phyloP scores from a whole-genome alignment of 768 basidiomycete genomes.

The Hericium alpestre region DNA sequence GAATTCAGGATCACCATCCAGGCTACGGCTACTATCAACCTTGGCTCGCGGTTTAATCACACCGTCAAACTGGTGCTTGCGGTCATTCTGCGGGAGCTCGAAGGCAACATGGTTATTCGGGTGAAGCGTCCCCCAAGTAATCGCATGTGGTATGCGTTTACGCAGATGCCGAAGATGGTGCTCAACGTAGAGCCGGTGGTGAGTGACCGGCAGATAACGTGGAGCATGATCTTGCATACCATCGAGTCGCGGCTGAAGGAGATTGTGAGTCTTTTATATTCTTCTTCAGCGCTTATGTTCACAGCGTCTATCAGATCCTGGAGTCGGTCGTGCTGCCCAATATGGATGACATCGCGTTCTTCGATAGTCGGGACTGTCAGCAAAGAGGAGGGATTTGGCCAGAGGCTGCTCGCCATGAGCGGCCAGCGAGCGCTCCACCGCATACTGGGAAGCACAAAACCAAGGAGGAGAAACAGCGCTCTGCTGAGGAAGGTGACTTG shows the following conservation, averaged over 20 bases:
- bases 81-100: slow-evolving; percentile 77
- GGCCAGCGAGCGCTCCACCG: neutral
- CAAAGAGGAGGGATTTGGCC: slow-evolving; percentile 87
- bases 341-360: slow-evolving; percentile 98
- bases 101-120: slow-evolving; percentile 82
- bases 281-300: slow-evolving; percentile 4
- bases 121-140: slow-evolving; percentile 93
- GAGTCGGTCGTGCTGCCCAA: slow-evolving; percentile 94
- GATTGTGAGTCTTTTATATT: slow-evolving; percentile 42
- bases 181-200: slow-evolving; percentile 89
- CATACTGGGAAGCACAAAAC: slow-evolving; percentile 4
- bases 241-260: slow-evolving; percentile 86
- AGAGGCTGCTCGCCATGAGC: slow-evolving; percentile 50
- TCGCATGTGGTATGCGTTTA: slow-evolving; percentile 94
- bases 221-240: slow-evolving; percentile 82
- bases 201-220: slow-evolving; percentile 87
- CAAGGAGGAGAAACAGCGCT: neutral
- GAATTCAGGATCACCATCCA: slow-evolving; percentile 85
- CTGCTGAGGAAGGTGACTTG: neutral
- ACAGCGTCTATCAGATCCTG: slow-evolving; percentile 47
- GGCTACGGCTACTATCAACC: slow-evolving; percentile 78
- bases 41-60: slow-evolving; percentile 69
- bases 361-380: slow-evolving; percentile 55
- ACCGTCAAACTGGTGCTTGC: slow-evolving; percentile 84
- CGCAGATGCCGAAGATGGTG: slow-evolving; percentile 78